Evolutionary conservation across 176 grass and related monocot genomes (phyloP).

Genomic region (Themeda triandra): DNA sequence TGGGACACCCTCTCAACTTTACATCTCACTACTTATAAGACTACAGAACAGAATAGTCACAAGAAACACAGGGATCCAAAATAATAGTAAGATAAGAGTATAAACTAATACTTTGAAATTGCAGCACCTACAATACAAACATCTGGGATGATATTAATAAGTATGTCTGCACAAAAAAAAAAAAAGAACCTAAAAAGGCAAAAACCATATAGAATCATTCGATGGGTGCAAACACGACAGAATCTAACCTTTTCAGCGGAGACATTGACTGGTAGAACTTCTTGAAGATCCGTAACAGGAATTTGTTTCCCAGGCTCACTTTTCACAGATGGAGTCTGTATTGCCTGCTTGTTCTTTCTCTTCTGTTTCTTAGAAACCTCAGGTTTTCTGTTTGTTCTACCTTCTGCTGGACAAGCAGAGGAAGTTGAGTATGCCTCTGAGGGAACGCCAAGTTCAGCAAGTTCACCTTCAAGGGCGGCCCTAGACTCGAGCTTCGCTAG

Average conservation of each 20-base stretch:
- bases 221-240: background rate
- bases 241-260: constrained; percentile 58
- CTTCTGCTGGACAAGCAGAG: constrained; percentile 36
- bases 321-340: constrained; percentile 43
- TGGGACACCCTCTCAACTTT: constrained; percentile 9
- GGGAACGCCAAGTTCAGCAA: constrained; percentile 72
- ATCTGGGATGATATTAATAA: constrained; percentile 3
- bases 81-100: background rate
- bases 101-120: constrained; percentile 14
- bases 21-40: background rate
- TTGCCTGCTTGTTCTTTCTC: constrained; percentile 66
- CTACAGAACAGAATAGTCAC: background rate
- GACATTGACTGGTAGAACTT: constrained; percentile 36
- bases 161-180: background rate
- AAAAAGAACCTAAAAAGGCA: background rate
- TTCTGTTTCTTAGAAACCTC: constrained; percentile 83
- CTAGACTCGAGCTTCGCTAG: constrained; percentile 78
- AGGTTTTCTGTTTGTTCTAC: constrained; percentile 52
- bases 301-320: constrained; percentile 42
- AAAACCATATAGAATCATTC: background rate
- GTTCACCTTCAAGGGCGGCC: constrained; percentile 64
- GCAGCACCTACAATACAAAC: background rate
- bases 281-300: constrained; percentile 31
- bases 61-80: constrained; percentile 23
- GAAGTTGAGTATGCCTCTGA: constrained; percentile 37